Evolutionary conservation across 73 alveolate species (phyloP).

Genomic region (Effrenium voratum): DNA sequence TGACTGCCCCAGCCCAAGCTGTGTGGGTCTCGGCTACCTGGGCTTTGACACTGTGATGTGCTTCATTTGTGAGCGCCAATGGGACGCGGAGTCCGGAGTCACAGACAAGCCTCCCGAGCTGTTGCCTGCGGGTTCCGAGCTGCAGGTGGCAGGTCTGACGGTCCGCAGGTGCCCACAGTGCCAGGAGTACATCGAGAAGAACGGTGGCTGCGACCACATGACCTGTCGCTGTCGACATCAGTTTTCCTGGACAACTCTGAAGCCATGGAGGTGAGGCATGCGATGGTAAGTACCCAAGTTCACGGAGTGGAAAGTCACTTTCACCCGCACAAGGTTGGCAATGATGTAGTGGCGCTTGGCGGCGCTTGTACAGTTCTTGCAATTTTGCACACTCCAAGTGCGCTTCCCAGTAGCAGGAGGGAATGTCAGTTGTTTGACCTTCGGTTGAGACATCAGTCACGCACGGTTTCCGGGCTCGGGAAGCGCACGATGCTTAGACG

Average conservation of each 20-base stretch:
- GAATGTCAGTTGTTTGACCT: too few species aligned
- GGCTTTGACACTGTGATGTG: slow-evolving; percentile 89
- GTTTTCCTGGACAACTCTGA: slow-evolving; percentile 94
- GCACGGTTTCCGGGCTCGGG: too few species aligned
- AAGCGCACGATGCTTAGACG: too few species aligned
- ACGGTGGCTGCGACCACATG: slow-evolving; percentile 97
- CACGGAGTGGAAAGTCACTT: too few species aligned
- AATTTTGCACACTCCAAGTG: too few species aligned
- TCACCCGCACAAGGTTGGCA: too few species aligned
- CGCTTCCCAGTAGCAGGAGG: too few species aligned
- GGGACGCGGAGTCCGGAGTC: slow-evolving; percentile 19
- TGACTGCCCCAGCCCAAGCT: slow-evolving; percentile 66
- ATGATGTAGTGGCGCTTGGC: too few species aligned
- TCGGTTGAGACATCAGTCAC: too few species aligned
- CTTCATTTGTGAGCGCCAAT: slow-evolving; percentile 71
- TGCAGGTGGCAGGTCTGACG: slow-evolving; percentile 85
- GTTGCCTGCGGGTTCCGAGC: slow-evolving; percentile 2
- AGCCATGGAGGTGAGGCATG: slow-evolving; percentile 55
- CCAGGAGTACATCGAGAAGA: slow-evolving; percentile 96
- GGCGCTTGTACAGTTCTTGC: too few species aligned
- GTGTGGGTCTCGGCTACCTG: slow-evolving; percentile 69
- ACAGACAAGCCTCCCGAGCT: background rate
- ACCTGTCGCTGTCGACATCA: slow-evolving; percentile 96
- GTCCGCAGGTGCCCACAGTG: slow-evolving; percentile 96
- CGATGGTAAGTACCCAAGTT: too few species aligned